A percentile compares a stretch with the other conserved stretches of the same genome.
phyloP scores from a whole-genome alignment of 768 basidiomycete species.

The Amanita exitialis region DNA sequence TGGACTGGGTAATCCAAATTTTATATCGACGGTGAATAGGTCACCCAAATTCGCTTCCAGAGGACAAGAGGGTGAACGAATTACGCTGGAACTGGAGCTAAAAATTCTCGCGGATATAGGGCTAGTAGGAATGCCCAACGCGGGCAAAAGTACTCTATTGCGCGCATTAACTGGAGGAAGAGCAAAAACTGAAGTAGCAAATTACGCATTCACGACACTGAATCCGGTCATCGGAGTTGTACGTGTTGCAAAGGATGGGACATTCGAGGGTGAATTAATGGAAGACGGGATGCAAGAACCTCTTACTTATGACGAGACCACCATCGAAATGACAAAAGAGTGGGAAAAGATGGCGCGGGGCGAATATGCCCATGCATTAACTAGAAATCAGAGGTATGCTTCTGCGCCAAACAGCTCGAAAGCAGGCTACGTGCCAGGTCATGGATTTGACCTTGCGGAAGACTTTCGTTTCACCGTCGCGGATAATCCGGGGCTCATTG shows the following conservation, averaged over 20 bases:
- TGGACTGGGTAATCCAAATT: slow-evolving; percentile 87
- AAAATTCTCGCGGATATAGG: slow-evolving; percentile 94
- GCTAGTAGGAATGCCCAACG: slow-evolving; percentile 93
- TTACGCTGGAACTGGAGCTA: slow-evolving; percentile 84
- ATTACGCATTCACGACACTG: slow-evolving; percentile 91
- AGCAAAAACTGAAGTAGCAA: slow-evolving; percentile 76
- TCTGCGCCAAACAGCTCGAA: slow-evolving; percentile 12
- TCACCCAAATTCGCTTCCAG: slow-evolving; percentile 84
- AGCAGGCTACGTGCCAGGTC: slow-evolving; percentile 20
- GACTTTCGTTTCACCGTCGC: slow-evolving; percentile 88
- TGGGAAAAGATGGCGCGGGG: slow-evolving; percentile 39
- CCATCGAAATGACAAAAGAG: slow-evolving; percentile 38
- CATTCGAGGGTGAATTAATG: slow-evolving; percentile 49
- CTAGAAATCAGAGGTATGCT: slow-evolving; percentile 33
- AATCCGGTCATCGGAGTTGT: slow-evolving; percentile 93
- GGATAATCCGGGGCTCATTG: slow-evolving; percentile 93
- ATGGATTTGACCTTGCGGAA: slow-evolving; percentile 56
- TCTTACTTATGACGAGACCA: slow-evolving; percentile 58
- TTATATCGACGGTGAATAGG: slow-evolving; percentile 54
- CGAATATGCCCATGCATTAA: slow-evolving; percentile 37
- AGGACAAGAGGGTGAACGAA: slow-evolving; percentile 63
- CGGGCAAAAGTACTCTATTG: slow-evolving; percentile 86
- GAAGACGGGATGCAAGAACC: slow-evolving; percentile 18
- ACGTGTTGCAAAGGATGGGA: slow-evolving; percentile 70
- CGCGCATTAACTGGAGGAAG: slow-evolving; percentile 82